phyloP scores from a whole-genome alignment of 306 rosid genomes.

The Rosa chinensis region DNA sequence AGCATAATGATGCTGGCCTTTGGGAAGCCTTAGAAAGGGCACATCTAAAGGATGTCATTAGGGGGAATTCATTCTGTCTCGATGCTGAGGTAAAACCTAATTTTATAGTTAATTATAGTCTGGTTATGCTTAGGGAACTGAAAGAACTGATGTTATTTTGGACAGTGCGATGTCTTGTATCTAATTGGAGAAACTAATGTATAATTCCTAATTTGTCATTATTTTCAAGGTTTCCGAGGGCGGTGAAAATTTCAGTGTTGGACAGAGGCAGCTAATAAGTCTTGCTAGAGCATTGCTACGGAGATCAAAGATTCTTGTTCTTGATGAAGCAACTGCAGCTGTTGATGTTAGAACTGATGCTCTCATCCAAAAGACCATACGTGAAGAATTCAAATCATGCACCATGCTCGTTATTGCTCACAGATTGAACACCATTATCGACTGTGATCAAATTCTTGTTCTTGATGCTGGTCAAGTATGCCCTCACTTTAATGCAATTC shows the following conservation, averaged over 20 bases:
- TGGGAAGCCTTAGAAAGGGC: slow-evolving; percentile 94
- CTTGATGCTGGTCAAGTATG: slow-evolving; percentile 77
- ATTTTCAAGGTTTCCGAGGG: slow-evolving; percentile 70
- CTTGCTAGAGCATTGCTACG: slow-evolving; percentile 82
- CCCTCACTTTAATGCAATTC: slow-evolving; percentile 9
- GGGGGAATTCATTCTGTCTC: slow-evolving; percentile 67
- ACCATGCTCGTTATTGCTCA: slow-evolving; percentile 91
- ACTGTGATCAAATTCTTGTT: slow-evolving; percentile 66
- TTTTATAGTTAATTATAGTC: not conserved
- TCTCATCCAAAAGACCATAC: slow-evolving; percentile 81
- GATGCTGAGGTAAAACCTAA: slow-evolving; percentile 62
- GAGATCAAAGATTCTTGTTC: slow-evolving; percentile 81
- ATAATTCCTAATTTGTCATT: slow-evolving; percentile 3
- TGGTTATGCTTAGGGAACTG: not conserved
- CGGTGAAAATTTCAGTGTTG: slow-evolving; percentile 93
- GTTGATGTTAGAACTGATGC: slow-evolving; percentile 91
- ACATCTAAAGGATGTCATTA: slow-evolving; percentile 67
- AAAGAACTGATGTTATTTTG: not conserved
- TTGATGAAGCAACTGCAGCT: slow-evolving; percentile 97
- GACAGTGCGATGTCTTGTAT: not conserved
- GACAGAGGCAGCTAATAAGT: slow-evolving; percentile 86
- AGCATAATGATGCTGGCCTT: slow-evolving; percentile 74
- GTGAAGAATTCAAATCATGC: slow-evolving; percentile 78
- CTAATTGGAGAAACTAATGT: not conserved
- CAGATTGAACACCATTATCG: slow-evolving; percentile 81